Evolutionary conservation across 2,329 filamentous ascomycete species (phyloP).

Genomic region (Hyphodiscus sp.): DNA sequence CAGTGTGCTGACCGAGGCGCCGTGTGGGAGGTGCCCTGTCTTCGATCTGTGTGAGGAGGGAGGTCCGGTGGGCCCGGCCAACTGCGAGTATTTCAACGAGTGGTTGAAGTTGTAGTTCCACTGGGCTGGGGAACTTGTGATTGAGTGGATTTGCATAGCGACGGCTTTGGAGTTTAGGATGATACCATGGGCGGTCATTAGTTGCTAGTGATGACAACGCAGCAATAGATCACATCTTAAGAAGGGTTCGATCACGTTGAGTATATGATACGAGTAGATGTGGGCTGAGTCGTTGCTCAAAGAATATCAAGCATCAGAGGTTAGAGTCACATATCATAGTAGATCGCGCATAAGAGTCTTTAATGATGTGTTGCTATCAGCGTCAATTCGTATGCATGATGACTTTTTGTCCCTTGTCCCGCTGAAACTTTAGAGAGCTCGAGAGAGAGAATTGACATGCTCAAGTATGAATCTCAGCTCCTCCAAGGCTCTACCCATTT

Average conservation of each 20-base stretch:
- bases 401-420: constrained; percentile 19
- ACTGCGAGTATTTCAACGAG: constrained; percentile 83
- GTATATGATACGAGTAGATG: too few species aligned
- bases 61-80: constrained; percentile 81
- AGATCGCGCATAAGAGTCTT: not conserved
- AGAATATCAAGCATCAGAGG: too few species aligned
- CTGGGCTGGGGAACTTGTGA: not conserved
- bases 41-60: constrained; percentile 89
- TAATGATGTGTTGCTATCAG: constrained; percentile 10
- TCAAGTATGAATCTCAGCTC: constrained; percentile 1
- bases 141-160: constrained; percentile 27
- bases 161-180: constrained; percentile 25
- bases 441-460: not conserved
- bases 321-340: too few species aligned
- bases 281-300: too few species aligned
- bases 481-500: constrained; percentile 3
- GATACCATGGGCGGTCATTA: constrained; percentile 22
- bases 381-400: constrained; percentile 19
- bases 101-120: constrained; percentile 57
- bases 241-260: not conserved
- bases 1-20: constrained; percentile 66
- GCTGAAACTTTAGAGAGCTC: not conserved
- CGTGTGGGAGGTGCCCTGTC: constrained; percentile 87
- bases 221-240: not conserved
- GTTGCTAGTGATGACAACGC: not conserved